A percentile compares a stretch with the other conserved stretches of the same genome.
phyloP scores from a whole-genome alignment of 1,139 yeast species.

The Yueomyces sp. region DNA sequence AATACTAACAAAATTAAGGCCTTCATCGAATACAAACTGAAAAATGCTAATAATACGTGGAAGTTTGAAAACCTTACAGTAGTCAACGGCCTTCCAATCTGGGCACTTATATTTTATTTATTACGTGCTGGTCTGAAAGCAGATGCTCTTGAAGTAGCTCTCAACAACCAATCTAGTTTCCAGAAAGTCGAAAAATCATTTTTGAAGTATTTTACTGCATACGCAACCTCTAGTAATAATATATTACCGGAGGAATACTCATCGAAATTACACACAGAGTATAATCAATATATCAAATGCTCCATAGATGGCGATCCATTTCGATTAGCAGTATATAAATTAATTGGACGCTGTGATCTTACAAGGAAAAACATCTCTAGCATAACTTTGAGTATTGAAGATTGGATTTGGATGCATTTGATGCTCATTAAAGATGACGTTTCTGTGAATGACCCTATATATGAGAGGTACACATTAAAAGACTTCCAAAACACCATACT shows the following conservation, averaged over 20 bases:
- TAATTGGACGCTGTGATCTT: constrained; percentile 79
- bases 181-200: constrained; percentile 78
- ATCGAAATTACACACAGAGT: constrained; percentile 66
- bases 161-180: constrained; percentile 44
- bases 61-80: constrained; percentile 38
- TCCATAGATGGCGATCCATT: constrained; percentile 71
- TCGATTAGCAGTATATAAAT: constrained; percentile 80
- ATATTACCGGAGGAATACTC: constrained; percentile 54
- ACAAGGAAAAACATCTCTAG: constrained; percentile 60
- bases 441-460: constrained; percentile 35
- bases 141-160: constrained; percentile 59
- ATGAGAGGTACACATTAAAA: constrained; percentile 57
- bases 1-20: constrained; percentile 59
- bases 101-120: constrained; percentile 83
- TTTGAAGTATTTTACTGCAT: constrained; percentile 67
- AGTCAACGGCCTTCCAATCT: constrained; percentile 76
- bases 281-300: constrained; percentile 71
- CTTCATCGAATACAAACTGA: constrained; percentile 41
- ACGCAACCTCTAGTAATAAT: constrained; percentile 41
- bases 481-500: constrained; percentile 66
- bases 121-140: constrained; percentile 69
- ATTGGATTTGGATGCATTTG: constrained; percentile 94
- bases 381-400: constrained; percentile 76
- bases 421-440: constrained; percentile 53
- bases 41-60: constrained; percentile 37